phyloP scores from a whole-genome alignment of 2,329 filamentous ascomycete species.

The Alternaria ventricosa region DNA sequence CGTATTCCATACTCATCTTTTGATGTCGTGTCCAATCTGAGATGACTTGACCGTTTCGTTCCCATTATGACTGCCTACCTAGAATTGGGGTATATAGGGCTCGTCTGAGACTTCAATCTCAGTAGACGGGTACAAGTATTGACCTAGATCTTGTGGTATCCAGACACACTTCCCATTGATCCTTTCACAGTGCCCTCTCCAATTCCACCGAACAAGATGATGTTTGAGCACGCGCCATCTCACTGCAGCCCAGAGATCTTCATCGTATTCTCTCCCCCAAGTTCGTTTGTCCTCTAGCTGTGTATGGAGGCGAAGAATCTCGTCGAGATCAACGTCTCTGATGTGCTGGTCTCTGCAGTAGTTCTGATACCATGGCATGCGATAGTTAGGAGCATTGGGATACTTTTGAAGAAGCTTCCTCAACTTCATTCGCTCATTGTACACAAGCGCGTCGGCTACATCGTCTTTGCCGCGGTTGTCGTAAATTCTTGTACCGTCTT shows the following conservation, averaged over 20 bases:
- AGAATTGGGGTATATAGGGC: background rate
- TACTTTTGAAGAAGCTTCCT: background rate
- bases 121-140: background rate
- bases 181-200: background rate
- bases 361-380: background rate
- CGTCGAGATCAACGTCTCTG: background rate
- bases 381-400: background rate
- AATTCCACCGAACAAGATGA: background rate
- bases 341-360: background rate
- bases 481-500: background rate
- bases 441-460: background rate
- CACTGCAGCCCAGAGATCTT: background rate
- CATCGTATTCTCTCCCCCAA: background rate
- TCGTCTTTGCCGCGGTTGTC: background rate
- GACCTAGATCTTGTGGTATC: background rate
- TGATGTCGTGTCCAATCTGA: background rate
- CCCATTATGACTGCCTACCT: background rate
- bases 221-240: background rate
- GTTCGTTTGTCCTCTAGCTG: background rate
- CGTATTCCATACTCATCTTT: background rate
- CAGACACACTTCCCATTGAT: background rate
- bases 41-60: background rate
- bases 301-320: background rate
- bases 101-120: background rate
- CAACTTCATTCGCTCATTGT: background rate